These are phyloP conservation scores for Entomortierella chlamydospora DNA, from an alignment of 192 early-diverging fungal genomes.

Conservation along the genomic window DNA sequence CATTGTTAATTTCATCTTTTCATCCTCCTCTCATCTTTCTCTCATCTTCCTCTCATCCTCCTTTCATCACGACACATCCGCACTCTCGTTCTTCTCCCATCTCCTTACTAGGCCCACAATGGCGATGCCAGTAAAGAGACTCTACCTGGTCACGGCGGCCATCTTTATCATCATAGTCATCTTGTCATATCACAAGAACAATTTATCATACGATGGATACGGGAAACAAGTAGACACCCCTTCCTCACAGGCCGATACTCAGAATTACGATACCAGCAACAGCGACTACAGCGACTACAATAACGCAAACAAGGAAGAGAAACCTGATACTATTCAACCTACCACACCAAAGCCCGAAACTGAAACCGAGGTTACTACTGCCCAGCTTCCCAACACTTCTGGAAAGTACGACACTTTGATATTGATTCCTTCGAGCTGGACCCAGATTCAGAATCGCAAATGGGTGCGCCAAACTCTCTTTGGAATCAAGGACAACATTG, in stretches of 20 bases:
- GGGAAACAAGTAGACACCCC: neutral
- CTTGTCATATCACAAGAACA: slow-evolving; percentile 43
- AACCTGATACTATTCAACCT: no score
- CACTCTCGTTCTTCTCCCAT: no score
- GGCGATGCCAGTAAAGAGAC: slow-evolving; percentile 27
- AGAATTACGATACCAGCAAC: slow-evolving; percentile 20
- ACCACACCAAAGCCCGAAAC: neutral
- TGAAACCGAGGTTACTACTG: neutral
- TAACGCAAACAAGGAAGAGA: neutral
- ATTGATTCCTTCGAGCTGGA: slow-evolving; percentile 58
- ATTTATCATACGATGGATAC: neutral
- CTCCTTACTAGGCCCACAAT: slow-evolving; percentile 1
- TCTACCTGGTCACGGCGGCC: slow-evolving; percentile 39
- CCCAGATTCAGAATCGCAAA: slow-evolving; percentile 52
- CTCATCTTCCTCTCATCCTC: neutral
- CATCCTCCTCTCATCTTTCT: neutral
- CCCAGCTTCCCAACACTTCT: slow-evolving; percentile 35
- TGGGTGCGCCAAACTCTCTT: slow-evolving; percentile 65
- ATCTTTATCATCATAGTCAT: slow-evolving; percentile 34
- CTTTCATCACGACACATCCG: no score
- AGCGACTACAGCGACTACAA: slow-evolving; percentile 10
- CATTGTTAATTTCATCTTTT: neutral
- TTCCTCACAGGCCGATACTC: no score
- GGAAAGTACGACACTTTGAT: slow-evolving; percentile 61
- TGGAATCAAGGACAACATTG: slow-evolving; percentile 63